A percentile compares a stretch with the other conserved stretches of the same genome.
phyloP scores from a whole-genome alignment of 1,284 basidiomycete genomes.

The Puccinia coronata region DNA sequence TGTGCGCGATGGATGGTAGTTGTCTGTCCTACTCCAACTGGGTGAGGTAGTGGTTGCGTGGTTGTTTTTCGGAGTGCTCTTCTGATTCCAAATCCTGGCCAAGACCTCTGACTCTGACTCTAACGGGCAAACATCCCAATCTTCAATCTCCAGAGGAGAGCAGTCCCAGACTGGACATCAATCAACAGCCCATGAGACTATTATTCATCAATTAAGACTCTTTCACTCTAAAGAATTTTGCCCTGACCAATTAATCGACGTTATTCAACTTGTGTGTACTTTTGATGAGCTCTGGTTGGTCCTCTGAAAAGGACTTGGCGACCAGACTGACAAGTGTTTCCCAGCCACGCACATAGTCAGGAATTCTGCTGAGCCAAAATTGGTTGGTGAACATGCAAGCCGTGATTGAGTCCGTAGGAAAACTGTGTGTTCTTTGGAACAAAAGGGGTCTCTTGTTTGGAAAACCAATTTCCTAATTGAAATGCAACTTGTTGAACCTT shows the following conservation, averaged over 20 bases:
- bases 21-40: no score
- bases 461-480: constrained; percentile 31
- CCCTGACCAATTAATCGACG: constrained; percentile 52
- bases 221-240: constrained; percentile 55
- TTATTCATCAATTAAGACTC: constrained; percentile 49
- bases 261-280: constrained; percentile 51
- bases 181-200: constrained; percentile 51
- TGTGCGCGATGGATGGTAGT: no score
- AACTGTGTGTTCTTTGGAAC: constrained; percentile 21
- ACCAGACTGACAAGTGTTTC: constrained; percentile 55
- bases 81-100: no score
- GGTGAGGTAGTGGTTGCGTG: no score
- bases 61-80: no score
- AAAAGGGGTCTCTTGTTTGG: constrained; percentile 40
- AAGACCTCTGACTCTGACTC: no score
- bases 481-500: constrained; percentile 38
- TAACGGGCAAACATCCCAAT: no score
- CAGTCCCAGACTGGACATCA: no score
- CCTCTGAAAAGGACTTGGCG: constrained; percentile 53
- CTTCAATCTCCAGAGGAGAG: no score
- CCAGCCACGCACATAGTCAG: constrained; percentile 55
- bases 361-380: constrained; percentile 53
- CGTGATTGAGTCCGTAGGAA: constrained; percentile 49
- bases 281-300: constrained; percentile 47
- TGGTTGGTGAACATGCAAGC: constrained; percentile 58